phyloP scores from a whole-genome alignment of 2,329 filamentous ascomycete species.

The Fusarium keratoplasticum region DNA sequence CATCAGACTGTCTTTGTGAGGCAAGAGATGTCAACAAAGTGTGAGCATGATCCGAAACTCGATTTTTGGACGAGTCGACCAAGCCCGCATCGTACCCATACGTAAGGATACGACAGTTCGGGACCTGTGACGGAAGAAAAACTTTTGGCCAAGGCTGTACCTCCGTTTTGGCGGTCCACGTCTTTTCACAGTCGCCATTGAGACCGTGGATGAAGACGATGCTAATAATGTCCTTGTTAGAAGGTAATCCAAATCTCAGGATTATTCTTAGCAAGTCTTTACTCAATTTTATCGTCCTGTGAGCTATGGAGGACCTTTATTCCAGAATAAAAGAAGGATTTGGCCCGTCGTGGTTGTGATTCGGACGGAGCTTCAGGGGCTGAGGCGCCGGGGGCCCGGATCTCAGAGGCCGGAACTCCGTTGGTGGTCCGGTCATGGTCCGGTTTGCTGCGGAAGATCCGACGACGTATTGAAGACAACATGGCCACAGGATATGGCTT shows the following conservation, averaged over 20 bases:
- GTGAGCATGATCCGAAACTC: conserved; percentile 28
- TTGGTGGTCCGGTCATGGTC: neutral
- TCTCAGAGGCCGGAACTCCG: neutral
- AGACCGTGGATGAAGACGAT: conserved; percentile 35
- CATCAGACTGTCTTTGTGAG: conserved; percentile 8
- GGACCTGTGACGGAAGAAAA: conserved; percentile 6
- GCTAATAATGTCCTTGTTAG: neutral
- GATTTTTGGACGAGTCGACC: neutral
- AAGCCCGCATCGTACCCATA: conserved; percentile 31
- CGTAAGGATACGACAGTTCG: conserved; percentile 24
- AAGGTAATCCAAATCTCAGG: neutral
- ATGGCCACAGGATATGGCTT: neutral
- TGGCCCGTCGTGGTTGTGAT: rapidly evolving
- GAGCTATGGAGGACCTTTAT: conserved; percentile 3
- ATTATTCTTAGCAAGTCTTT: neutral
- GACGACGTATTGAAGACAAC: neutral
- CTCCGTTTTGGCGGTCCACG: conserved; percentile 7
- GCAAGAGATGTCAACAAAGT: conserved; percentile 28
- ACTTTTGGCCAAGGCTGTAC: conserved; percentile 15
- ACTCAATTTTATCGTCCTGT: neutral
- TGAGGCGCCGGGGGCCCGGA: neutral
- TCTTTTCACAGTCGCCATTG: conserved; percentile 24
- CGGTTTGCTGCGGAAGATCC: conserved; percentile 8
- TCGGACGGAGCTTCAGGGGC: neutral
- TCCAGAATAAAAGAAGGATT: conserved; percentile 7